Base-by-base conservation (phyloP, 768 basidiomycete genomes). In the Psilocybe subaeruginosa region DNA sequence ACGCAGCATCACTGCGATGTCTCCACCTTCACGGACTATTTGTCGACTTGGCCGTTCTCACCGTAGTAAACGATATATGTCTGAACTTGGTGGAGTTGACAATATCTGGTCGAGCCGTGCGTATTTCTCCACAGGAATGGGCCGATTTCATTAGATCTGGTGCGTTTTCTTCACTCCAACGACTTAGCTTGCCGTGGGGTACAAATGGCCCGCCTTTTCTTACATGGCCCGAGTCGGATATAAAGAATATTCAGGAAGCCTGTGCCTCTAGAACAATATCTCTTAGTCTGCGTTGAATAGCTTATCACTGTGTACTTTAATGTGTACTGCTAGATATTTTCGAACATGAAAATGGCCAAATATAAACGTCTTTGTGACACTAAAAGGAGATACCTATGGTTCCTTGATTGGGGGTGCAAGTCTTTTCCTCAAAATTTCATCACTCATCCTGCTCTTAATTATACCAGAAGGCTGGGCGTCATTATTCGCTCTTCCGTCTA, bases 1-100 rank as follows among this genome's bases (percentile, higher is more conserved):
- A 52, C 27, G 68, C 70, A 6, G 61, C 70, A 17, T 66, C 66
- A 9, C 69, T 85, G 30, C 78, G 74, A 19, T 72, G 70, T 17
- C 69, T 86, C n/a, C 73, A 74, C 50, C 66, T 85, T 17, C 70
- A 70, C 9, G 82, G 82, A 6, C 69, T 81, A 14, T 73, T 76
- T 29, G 68, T 80, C 50, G 79, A 81, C 54, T 56, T 60, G 9
- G 78, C 72, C 9, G 71, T 70, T 4, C 67, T 85, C 33, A 57
- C 58, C 19, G 60, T 67, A 33, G 71, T 86, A 1, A 65, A 68
- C 11, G 66, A 67, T 45, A 65, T 68, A 47, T 85, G 77, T 58
- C 66, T 58, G 14, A 71, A 73, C 37, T 62, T 87, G 61, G 75
- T 78, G 65, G 73, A 77, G 35, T 67, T 86, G 45, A 70, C 68